These are phyloP conservation scores for Mycena epipterygia DNA, from an alignment of 768 basidiomycete species.

Conservation along the genomic window DNA sequence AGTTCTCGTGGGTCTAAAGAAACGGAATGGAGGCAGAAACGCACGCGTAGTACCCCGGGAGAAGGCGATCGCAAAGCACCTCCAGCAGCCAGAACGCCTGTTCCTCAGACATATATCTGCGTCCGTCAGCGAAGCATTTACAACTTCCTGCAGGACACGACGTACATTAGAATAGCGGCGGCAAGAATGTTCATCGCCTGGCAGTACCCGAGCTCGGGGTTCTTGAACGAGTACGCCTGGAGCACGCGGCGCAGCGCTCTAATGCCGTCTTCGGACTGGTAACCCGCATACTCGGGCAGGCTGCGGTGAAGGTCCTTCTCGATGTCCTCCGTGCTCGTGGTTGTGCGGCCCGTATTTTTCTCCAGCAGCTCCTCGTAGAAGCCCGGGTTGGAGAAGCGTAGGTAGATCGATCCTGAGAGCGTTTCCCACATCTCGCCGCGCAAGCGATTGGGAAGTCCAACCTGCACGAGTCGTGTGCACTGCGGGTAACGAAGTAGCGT, in stretches of 20 bases:
- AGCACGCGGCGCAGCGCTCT: slow-evolving; percentile 87
- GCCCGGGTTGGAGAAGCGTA: slow-evolving; percentile 90
- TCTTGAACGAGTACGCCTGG: slow-evolving; percentile 96
- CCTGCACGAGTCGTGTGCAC: slow-evolving; percentile 97
- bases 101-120: slow-evolving; percentile 98
- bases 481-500: slow-evolving; percentile 96
- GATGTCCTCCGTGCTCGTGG: slow-evolving; percentile 96
- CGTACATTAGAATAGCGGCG: slow-evolving; percentile 93
- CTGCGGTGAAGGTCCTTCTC: slow-evolving; percentile 98
- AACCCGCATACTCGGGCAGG: slow-evolving; percentile 96
- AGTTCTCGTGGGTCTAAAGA: slow-evolving; percentile 24
- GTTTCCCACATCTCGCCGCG: slow-evolving; percentile 99
- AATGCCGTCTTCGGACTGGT: slow-evolving; percentile 92
- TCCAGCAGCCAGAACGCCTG: slow-evolving; percentile 98
- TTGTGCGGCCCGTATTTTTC: slow-evolving; percentile 83
- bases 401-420: slow-evolving; percentile 92
- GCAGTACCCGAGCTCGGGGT: slow-evolving; percentile 95
- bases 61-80: slow-evolving; percentile 92
- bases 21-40: slow-evolving; percentile 38
- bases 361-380: slow-evolving; percentile 82
- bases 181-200: slow-evolving; percentile 99
- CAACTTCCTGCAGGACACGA: background rate
- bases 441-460: slow-evolving; percentile 93
- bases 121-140: slow-evolving; percentile 19
- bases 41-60: slow-evolving; percentile 98